Percentiles rank a stretch among this genome's conserved stretches.
Evolutionary conservation across 192 early-diverging fungal genomes (phyloP).

Genomic region (Entomortierella parvispora): DNA sequence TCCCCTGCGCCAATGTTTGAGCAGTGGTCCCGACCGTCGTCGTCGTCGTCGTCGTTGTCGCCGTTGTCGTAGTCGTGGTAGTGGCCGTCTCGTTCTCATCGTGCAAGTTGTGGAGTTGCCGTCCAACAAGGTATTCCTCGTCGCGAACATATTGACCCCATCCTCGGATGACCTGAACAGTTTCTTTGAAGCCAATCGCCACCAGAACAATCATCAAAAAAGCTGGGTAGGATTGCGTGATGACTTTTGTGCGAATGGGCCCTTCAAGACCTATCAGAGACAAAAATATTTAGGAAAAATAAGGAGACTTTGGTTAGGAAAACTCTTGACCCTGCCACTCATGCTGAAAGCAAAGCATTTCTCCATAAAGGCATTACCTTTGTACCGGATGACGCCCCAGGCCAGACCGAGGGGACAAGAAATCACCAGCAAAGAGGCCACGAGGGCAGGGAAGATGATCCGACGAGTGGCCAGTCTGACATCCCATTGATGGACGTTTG

Average conservation of each 20-base stretch:
- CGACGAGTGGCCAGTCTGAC: conserved; percentile 12
- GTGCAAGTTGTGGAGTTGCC: conserved; percentile 36
- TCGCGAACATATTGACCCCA: conserved; percentile 46
- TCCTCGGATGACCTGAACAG: conserved; percentile 12
- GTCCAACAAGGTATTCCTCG: conserved; percentile 45
- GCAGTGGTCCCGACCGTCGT: no score
- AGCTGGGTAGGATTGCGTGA: conserved; percentile 17
- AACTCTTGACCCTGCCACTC: neutral
- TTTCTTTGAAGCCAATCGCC: conserved; percentile 19
- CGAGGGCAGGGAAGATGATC: conserved; percentile 20
- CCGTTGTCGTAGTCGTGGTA: neutral
- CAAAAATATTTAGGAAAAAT: neutral
- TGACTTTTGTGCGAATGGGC: neutral
- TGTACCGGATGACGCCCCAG: neutral
- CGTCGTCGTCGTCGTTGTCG: no score
- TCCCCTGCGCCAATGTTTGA: no score
- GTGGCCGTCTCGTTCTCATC: conserved; percentile 2
- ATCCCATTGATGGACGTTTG: conserved; percentile 27
- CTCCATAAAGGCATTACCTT: conserved; percentile 12
- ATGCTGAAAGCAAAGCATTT: neutral
- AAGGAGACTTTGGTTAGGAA: neutral
- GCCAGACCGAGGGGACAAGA: conserved; percentile 10
- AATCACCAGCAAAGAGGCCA: conserved; percentile 1
- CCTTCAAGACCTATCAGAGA: neutral
- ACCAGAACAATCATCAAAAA: conserved; percentile 2